Conservation (phyloP, 1,284 basidiomycete species). For the Xerocomus nothofagi region DNA sequence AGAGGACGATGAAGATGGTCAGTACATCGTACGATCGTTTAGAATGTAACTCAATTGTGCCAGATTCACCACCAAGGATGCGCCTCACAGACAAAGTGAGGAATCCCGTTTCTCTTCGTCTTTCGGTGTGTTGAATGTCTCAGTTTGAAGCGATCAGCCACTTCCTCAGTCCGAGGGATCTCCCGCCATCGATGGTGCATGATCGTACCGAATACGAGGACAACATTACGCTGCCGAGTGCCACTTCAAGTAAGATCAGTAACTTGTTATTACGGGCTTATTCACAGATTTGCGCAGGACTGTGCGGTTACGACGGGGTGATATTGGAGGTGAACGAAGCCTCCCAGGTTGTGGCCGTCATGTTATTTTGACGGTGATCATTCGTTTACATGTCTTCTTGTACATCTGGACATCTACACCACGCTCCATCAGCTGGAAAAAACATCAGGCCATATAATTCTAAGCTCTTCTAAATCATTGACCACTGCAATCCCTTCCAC, state of each 20-base stretch:
- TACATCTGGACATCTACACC: constrained; percentile 5
- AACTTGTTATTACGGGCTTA: constrained; percentile 16
- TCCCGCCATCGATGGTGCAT: constrained; percentile 80
- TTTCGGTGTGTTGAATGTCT: not conserved
- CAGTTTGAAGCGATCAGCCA: constrained; percentile 76
- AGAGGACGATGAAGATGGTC: constrained; percentile 78
- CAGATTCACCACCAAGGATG: constrained; percentile 68
- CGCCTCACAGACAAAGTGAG: constrained; percentile 66
- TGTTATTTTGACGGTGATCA: constrained; percentile 52
- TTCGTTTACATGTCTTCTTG: not conserved
- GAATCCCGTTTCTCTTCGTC: not conserved
- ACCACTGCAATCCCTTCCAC: constrained; percentile 49
- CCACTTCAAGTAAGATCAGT: constrained; percentile 63
- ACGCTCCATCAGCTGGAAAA: constrained; percentile 39
- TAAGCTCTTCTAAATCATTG: constrained; percentile 58
- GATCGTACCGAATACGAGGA: constrained; percentile 84
- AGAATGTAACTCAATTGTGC: constrained; percentile 3
- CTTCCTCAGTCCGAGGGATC: constrained; percentile 67
- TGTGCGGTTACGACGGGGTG: constrained; percentile 81
- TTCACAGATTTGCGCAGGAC: constrained; percentile 40
- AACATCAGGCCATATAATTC: constrained; percentile 69
- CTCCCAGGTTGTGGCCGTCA: constrained; percentile 74
- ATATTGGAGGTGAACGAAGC: constrained; percentile 79
- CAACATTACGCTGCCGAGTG: constrained; percentile 63
- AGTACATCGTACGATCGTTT: constrained; percentile 9